Evolutionary conservation across 106 monocot species (phyloP).

Genomic region (Dendrobium huoshanense): DNA sequence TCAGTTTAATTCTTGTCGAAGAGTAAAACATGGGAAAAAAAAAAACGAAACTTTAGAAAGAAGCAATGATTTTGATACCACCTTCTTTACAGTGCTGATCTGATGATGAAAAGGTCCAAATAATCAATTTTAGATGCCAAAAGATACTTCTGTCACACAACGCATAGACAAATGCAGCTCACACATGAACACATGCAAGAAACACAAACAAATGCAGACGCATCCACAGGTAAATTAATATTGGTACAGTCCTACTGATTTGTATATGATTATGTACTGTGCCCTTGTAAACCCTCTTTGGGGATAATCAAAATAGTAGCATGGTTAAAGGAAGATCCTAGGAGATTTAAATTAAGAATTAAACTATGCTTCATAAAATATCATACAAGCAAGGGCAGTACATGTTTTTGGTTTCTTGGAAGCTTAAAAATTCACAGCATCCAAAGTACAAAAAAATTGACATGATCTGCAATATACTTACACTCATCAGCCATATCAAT

Average conservation of each 20-base stretch:
- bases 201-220: background rate
- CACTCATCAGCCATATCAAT: constrained; percentile 93
- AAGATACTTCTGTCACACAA: background rate
- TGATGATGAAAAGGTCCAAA: background rate
- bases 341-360: constrained; percentile 3
- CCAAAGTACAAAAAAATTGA: too few relatives aligned
- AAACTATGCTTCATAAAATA: background rate
- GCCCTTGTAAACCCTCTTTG: background rate
- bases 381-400: background rate
- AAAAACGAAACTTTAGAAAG: background rate
- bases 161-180: background rate
- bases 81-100: background rate
- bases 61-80: background rate
- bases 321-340: background rate
- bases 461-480: constrained; percentile 32
- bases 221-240: background rate
- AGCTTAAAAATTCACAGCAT: too few relatives aligned
- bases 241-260: background rate
- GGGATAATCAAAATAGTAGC: background rate
- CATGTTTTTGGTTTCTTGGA: background rate
- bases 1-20: background rate
- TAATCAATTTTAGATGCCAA: background rate
- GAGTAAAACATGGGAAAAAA: background rate
- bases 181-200: background rate
- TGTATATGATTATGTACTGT: background rate